Evolutionary conservation across 768 basidiomycete genomes (phyloP).

Genomic region (Cyathus striatus): DNA sequence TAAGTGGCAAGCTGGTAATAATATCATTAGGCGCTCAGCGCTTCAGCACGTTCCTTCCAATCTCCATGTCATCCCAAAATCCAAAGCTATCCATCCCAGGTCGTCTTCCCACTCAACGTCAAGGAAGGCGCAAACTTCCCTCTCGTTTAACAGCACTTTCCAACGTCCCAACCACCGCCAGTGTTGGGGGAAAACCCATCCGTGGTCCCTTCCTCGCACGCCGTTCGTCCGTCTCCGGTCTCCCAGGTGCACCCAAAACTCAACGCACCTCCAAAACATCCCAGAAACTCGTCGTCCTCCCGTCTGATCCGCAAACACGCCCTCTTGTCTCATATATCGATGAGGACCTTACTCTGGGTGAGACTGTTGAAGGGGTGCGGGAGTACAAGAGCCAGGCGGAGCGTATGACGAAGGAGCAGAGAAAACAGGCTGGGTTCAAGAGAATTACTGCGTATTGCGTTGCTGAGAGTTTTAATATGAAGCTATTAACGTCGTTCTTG

Average conservation of each 20-base stretch:
- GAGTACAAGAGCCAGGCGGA: conserved; percentile 86
- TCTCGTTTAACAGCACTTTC: background rate
- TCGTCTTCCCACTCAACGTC: background rate
- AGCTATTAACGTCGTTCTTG: conserved; percentile 75
- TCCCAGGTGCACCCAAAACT: conserved; percentile 42
- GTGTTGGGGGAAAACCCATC: conserved; percentile 11
- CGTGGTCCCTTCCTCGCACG: conserved; percentile 16
- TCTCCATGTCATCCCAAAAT: background rate
- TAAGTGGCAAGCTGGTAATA: too few species aligned
- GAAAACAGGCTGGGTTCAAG: conserved; percentile 75
- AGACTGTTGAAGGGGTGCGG: conserved; percentile 60
- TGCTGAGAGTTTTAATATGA: conserved; percentile 82
- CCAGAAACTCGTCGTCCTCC: conserved; percentile 86
- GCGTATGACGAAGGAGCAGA: conserved; percentile 82
- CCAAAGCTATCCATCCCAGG: background rate
- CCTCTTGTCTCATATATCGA: conserved; percentile 45
- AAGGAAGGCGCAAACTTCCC: background rate
- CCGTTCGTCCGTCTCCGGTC: conserved; percentile 32
- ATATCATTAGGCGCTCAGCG: too few species aligned
- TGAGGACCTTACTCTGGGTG: conserved; percentile 48
- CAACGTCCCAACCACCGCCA: conserved; percentile 2
- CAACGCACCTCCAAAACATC: conserved; percentile 88
- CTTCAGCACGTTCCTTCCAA: too few species aligned
- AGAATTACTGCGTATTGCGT: conserved; percentile 88
- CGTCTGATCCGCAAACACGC: conserved; percentile 84